Conservation (phyloP, 495 filamentous ascomycete species). For the Astrocystis sublimbata region DNA sequence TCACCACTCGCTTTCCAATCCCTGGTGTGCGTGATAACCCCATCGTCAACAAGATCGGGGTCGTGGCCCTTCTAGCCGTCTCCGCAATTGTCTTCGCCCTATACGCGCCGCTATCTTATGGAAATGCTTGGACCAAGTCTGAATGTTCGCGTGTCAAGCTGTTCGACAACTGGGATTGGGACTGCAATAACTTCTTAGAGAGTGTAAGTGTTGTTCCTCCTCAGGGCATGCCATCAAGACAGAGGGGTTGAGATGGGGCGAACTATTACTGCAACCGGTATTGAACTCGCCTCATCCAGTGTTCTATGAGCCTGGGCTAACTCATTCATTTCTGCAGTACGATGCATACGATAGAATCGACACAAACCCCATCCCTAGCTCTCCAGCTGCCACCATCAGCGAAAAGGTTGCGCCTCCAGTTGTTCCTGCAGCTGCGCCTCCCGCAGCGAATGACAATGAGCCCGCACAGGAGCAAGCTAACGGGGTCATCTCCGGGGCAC, state of each 20-base stretch:
- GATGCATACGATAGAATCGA: constrained; percentile 42
- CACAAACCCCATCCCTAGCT: constrained; percentile 30
- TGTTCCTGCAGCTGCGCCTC: constrained; percentile 24
- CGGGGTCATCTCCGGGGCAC: constrained; percentile 45
- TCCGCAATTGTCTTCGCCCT: constrained; percentile 77
- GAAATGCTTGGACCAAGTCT: constrained; percentile 87
- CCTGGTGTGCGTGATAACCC: constrained; percentile 71
- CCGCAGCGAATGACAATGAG: constrained; percentile 22
- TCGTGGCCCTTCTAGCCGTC: constrained; percentile 68
- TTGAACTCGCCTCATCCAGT: constrained; percentile 1
- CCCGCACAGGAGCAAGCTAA: no score
- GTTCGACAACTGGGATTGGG: constrained; percentile 89
- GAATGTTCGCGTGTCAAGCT: constrained; percentile 87
- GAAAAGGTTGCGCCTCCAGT: constrained; percentile 27
- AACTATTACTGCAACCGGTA: constrained; percentile 7
- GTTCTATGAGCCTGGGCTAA: constrained; percentile 21
- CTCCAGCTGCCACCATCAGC: constrained; percentile 34
- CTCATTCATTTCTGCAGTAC: constrained; percentile 34
- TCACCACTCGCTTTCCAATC: constrained; percentile 64
- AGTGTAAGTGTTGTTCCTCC: constrained; percentile 69
- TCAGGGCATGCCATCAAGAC: constrained; percentile 37
- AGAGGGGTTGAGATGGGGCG: constrained; percentile 24
- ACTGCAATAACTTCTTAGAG: constrained; percentile 89
- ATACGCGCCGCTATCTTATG: constrained; percentile 87
- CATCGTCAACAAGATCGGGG: constrained; percentile 67